Base-by-base conservation (phyloP, 106 monocot genomes). In the Dendrobium huoshanense region DNA sequence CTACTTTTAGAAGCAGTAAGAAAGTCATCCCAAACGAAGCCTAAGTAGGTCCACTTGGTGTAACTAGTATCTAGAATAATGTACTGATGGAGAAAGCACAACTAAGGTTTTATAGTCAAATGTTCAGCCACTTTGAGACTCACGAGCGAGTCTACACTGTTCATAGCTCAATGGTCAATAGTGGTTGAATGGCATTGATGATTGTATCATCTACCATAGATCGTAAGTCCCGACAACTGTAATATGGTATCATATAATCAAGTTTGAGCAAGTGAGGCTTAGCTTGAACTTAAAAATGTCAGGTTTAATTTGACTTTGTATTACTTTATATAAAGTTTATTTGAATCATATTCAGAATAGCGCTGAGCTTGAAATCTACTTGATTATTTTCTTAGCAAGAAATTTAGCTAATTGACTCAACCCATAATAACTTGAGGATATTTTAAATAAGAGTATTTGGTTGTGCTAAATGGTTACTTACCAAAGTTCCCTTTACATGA, bases 401-500 rank as follows among this genome's bases (percentile, higher is more conserved):
- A 65, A 65, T 65, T 2, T 65, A 15, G 25, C 24, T 3, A 8
- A 6, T 10, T 24, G n/a, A 65, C 24, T 10, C 6, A 8, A 9
- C 64, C 24, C 64, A 25, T 24, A 65, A 25, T 64, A 9, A 64
- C 22, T 24, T 8, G 64, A 64, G 64, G 20, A 24, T n/a, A 8
- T 64, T 22, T 24, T 25, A 31, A 31, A 31, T 37, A 37, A 37
- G 37, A 37, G 70, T 33, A 33, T 20, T 70, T 70, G 13, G 13
- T 70, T 70, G 70, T 1, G 33, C 15, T 70, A 70, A 19, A 70
- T 70, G 13, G 22, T 8, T 42, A 80, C 87, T 80, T 73, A 90
- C 90, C 84, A 90, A 48, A 45, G 90, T 90, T 77, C 90, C 90
- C 77, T 90, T 90, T n/a, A 90, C 85, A 82, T 90, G 80, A 56